phyloP scores from a whole-genome alignment of 345 rosid genomes.

The Geranium brycei region DNA sequence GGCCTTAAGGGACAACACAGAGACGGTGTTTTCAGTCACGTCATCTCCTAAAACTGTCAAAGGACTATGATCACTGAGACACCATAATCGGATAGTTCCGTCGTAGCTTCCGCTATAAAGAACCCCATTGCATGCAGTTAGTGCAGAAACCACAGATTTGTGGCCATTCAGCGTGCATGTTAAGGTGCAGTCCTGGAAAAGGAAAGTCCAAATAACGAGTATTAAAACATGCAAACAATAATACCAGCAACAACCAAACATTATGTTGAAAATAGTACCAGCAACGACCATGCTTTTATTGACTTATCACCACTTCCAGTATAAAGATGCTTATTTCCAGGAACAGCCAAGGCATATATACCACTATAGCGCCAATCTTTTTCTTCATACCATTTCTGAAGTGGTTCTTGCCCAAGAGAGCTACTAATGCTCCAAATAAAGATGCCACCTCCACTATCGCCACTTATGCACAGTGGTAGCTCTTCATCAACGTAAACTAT shows the following conservation, averaged over 20 bases:
- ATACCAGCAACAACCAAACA: neutral
- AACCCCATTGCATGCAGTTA: slow-evolving; percentile 46
- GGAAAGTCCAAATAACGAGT: slow-evolving; percentile 3
- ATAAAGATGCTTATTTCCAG: slow-evolving; percentile 52
- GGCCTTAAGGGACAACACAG: slow-evolving; percentile 51
- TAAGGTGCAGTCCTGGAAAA: slow-evolving; percentile 51
- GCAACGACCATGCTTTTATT: slow-evolving; percentile 76
- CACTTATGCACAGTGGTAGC: slow-evolving; percentile 59
- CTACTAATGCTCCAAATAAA: slow-evolving; percentile 50
- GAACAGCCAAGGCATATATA: slow-evolving; percentile 56
- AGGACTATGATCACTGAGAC: slow-evolving; percentile 64
- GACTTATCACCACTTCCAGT: slow-evolving; percentile 87
- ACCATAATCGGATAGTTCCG: slow-evolving; percentile 78
- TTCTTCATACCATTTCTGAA: slow-evolving; percentile 71
- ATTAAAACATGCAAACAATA: neutral
- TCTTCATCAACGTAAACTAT: slow-evolving; percentile 52
- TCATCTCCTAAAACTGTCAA: slow-evolving; percentile 64
- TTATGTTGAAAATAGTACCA: slow-evolving; percentile 26
- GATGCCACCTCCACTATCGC: slow-evolving; percentile 81
- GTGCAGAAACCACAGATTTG: slow-evolving; percentile 69
- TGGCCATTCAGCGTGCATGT: slow-evolving; percentile 76
- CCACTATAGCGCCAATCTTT: slow-evolving; percentile 96
- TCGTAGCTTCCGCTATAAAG: slow-evolving; percentile 95
- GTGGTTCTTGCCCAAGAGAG: slow-evolving; percentile 51
- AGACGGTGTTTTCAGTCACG: slow-evolving; percentile 29